phyloP scores from a whole-genome alignment of 805 yeast species.

The Kockiozyma suomiensis region DNA sequence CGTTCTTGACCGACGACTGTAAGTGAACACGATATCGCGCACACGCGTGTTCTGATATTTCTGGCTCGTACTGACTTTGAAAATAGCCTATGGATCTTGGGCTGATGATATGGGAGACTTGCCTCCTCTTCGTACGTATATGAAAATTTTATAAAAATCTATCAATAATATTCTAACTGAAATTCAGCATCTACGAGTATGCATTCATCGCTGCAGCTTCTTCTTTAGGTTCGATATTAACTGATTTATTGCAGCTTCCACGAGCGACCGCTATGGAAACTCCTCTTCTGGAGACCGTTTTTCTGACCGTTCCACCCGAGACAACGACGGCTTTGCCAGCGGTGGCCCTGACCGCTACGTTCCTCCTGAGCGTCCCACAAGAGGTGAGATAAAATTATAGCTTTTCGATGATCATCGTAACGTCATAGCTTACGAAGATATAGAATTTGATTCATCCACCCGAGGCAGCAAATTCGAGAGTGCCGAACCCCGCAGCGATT shows the following conservation, averaged over 20 bases:
- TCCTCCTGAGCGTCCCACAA: constrained; percentile 16
- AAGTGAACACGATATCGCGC: background rate
- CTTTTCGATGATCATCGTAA: background rate
- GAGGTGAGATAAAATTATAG: background rate
- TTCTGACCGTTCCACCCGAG: constrained; percentile 16
- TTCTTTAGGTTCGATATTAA: background rate
- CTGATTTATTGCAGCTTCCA: constrained; percentile 4
- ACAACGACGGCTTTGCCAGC: background rate
- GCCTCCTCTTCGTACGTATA: constrained; percentile 30
- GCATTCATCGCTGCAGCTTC: background rate
- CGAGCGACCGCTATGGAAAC: constrained; percentile 10
- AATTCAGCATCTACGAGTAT: constrained; percentile 6
- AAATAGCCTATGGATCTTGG: constrained; percentile 31
- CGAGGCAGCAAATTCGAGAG: constrained; percentile 29
- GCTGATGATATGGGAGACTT: constrained; percentile 35
- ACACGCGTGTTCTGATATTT: background rate
- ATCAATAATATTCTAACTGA: background rate
- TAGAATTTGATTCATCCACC: constrained; percentile 21
- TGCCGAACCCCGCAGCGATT: constrained; percentile 13
- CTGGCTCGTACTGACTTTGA: background rate
- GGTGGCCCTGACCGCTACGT: constrained; percentile 17
- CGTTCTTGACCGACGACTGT: constrained; percentile 30
- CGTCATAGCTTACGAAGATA: background rate
- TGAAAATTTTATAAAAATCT: background rate
- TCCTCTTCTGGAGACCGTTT: constrained; percentile 19